Evolutionary conservation across 352 stramenopile species (phyloP), one percentile per base, ranked within the genome.

Genomic region (Blastocystis hominis): DNA sequence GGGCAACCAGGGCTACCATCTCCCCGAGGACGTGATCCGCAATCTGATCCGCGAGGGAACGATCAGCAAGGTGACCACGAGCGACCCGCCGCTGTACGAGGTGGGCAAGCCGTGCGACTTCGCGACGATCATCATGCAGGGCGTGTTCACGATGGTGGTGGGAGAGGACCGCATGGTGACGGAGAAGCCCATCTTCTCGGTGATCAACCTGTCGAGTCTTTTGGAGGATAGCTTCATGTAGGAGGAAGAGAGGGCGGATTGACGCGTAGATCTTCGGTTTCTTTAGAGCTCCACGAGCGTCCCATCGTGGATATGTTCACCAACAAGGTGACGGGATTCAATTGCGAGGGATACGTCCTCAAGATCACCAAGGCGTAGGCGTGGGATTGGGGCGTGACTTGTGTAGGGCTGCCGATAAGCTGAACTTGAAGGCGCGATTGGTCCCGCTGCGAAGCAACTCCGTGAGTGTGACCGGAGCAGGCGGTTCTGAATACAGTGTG

Each of bases 311-410:
- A 78, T 36, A 34, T 56, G 20, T 44, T 78, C 17, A 56, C 68
- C 20, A 78, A 78, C 47, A 30, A 78, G 68, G 44, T 61, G 7
- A 78, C 50, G 5, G 68, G 68, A 30, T 78, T 78, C 68, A 78
- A 78, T 36, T 55, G 36, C 47, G 68, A 78, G 47, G 68, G 68
- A 46, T 78, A 61, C 68, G 36, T 78, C 6, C 36, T 78, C 9
- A 78, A 62, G 40, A 44, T 78, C 20, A 62, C 30, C 24, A 78
- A 30, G 36, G 44, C 20, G 68, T 78, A 61, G 24, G 30, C 2
- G 24, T 62, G 68, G 10, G 1, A 30, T 30, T 30, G 68, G 13
- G 0, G 24, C 10, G 50, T 38, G 5, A 61, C 30, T 61, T 30
- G 5, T 62, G 20, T 78, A 78, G 68, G 10, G 40, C 13, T 38